Evolutionary conservation across 371 early-diverging fungal species (phyloP).

Genomic region (Umbelopsis sp.): DNA sequence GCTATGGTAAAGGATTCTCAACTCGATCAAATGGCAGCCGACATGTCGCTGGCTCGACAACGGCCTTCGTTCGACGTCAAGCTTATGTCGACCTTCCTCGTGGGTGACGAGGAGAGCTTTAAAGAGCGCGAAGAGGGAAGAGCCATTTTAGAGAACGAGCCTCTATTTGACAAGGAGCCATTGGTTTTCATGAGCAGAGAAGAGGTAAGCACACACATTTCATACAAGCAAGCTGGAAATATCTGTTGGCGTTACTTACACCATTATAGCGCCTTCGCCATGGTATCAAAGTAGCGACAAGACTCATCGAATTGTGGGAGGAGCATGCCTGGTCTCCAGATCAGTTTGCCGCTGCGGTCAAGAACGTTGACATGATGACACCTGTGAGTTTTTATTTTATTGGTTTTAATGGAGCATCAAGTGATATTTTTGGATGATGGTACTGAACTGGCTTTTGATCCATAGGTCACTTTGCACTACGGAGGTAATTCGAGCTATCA

Average conservation of each 20-base stretch:
- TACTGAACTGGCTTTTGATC: neutral
- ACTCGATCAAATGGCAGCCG: slow-evolving; percentile 39
- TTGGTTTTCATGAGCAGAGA: slow-evolving; percentile 41
- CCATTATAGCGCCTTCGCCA: slow-evolving; percentile 37
- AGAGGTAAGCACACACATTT: slow-evolving; percentile 31
- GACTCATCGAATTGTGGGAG: slow-evolving; percentile 42
- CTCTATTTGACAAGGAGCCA: slow-evolving; percentile 40
- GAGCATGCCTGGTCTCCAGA: slow-evolving; percentile 40
- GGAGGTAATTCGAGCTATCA: slow-evolving; percentile 30
- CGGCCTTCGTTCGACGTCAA: slow-evolving; percentile 45
- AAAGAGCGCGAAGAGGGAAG: slow-evolving; percentile 37
- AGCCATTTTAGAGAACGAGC: slow-evolving; percentile 45
- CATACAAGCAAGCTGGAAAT: slow-evolving; percentile 23
- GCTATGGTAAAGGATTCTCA: slow-evolving; percentile 34
- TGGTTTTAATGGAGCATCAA: neutral
- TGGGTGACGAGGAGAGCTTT: slow-evolving; percentile 38
- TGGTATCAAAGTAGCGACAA: slow-evolving; percentile 32
- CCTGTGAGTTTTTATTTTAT: slow-evolving; percentile 41
- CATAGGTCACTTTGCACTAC: slow-evolving; percentile 53
- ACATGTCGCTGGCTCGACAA: slow-evolving; percentile 53
- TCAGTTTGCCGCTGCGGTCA: slow-evolving; percentile 33
- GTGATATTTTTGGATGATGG: neutral
- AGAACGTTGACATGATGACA: slow-evolving; percentile 39
- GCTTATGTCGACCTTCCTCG: slow-evolving; percentile 43
- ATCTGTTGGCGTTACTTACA: neutral